These are phyloP conservation scores for Lipomyces yamadae DNA, from an alignment of 805 yeast species.

Conservation along the genomic window DNA sequence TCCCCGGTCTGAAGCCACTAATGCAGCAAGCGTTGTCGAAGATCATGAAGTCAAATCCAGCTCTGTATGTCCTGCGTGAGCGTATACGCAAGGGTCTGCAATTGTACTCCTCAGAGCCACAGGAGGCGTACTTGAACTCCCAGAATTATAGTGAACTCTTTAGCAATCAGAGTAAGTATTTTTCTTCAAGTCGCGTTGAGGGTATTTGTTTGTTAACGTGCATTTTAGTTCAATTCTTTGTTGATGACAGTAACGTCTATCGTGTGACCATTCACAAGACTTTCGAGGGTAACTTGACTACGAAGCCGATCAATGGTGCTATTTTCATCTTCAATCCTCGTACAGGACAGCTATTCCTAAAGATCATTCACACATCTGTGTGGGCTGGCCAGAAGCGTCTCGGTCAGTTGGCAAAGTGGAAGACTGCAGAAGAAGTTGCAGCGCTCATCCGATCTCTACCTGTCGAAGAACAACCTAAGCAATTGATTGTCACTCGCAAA, in stretches of 20 bases:
- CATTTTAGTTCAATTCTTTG: slow-evolving; percentile 63
- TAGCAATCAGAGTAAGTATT: slow-evolving; percentile 60
- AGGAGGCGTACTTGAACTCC: slow-evolving; percentile 86
- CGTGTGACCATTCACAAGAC: slow-evolving; percentile 91
- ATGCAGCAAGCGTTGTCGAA: slow-evolving; percentile 91
- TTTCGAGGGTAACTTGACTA: slow-evolving; percentile 87
- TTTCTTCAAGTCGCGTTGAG: background rate
- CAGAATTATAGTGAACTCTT: slow-evolving; percentile 89
- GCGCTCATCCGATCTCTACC: slow-evolving; percentile 88
- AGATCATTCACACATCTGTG: slow-evolving; percentile 88
- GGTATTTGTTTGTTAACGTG: background rate
- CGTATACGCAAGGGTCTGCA: slow-evolving; percentile 93
- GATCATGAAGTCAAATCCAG: slow-evolving; percentile 93
- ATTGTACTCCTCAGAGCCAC: slow-evolving; percentile 90
- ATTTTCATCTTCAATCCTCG: slow-evolving; percentile 87
- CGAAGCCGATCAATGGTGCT: slow-evolving; percentile 93
- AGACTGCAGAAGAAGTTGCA: slow-evolving; percentile 96
- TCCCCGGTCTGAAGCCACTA: slow-evolving; percentile 89
- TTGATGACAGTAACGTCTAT: slow-evolving; percentile 94
- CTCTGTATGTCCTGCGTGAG: slow-evolving; percentile 86
- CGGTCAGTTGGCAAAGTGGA: slow-evolving; percentile 95
- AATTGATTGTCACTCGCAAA: slow-evolving; percentile 84
- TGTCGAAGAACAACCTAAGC: slow-evolving; percentile 92
- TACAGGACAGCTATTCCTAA: slow-evolving; percentile 86
- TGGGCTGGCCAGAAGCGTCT: slow-evolving; percentile 97